These are phyloP conservation scores for Lodderomyces oxycetoniae DNA, from an alignment of 1,139 yeast genomes.

Conservation along the genomic window DNA sequence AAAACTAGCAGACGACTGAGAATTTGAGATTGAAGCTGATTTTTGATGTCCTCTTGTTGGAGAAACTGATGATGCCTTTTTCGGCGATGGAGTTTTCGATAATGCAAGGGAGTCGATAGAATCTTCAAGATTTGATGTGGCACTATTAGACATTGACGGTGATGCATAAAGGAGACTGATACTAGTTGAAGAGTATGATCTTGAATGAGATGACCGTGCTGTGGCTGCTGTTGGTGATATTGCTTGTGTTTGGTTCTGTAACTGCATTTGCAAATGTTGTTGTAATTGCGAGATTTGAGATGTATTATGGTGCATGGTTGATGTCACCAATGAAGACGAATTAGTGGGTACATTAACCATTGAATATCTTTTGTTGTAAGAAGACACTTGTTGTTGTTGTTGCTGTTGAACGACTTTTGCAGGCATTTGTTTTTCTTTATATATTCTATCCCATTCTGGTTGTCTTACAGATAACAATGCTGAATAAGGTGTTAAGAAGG, in stretches of 20 bases:
- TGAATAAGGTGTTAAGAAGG: conserved; percentile 82
- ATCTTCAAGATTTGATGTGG: conserved; percentile 23
- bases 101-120: conserved; percentile 9
- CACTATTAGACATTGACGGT: conserved; percentile 52
- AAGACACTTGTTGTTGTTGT: conserved; percentile 9
- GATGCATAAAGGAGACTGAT: conserved; percentile 39
- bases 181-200: conserved; percentile 44
- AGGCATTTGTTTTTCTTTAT: conserved; percentile 27
- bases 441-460: conserved; percentile 78
- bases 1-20: conserved; percentile 51
- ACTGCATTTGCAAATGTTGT: conserved; percentile 3
- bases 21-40: conserved; percentile 31
- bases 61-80: conserved; percentile 13
- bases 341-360: conserved; percentile 44
- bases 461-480: conserved; percentile 81
- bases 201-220: conserved; percentile 27
- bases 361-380: conserved; percentile 36
- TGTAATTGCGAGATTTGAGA: conserved; percentile 6
- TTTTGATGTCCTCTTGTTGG: conserved; percentile 30
- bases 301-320: conserved; percentile 7
- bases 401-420: conserved; percentile 6
- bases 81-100: conserved; percentile 16
- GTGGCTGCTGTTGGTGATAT: conserved; percentile 10
- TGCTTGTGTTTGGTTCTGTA: conserved; percentile 4
- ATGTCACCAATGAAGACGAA: conserved; percentile 30